Conservation (phyloP, 1,139 yeast species). For the Taphrina wiesneri region DNA sequence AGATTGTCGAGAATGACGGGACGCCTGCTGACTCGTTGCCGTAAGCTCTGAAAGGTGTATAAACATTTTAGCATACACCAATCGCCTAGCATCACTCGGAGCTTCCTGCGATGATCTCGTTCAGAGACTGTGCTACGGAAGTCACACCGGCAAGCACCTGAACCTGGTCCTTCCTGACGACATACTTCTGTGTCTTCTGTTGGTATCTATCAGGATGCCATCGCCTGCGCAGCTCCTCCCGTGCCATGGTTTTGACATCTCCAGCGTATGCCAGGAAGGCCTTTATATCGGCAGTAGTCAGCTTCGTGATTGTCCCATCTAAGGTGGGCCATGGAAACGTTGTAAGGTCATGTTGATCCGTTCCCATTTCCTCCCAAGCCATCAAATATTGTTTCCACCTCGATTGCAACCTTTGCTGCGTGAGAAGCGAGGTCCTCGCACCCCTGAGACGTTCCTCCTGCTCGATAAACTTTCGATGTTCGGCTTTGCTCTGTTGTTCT, state of each 20-base stretch:
- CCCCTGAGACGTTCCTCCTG: not conserved
- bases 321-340: slow-evolving; percentile 9
- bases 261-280: not conserved
- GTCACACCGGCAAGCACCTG: not conserved
- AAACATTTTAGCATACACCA: not conserved
- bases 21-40: slow-evolving; percentile 24
- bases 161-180: not conserved
- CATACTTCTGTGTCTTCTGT: not conserved
- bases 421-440: not conserved
- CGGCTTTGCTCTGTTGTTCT: not conserved
- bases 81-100: not conserved
- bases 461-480: not conserved
- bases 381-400: slow-evolving; percentile 5
- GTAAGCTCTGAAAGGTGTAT: not conserved
- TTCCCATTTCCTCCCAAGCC: not conserved
- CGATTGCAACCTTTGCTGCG: not conserved
- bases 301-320: not conserved
- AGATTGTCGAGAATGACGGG: slow-evolving; percentile 27
- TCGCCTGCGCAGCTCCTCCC: slow-evolving; percentile 9
- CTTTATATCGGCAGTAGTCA: not conserved
- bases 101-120: not conserved
- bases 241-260: not conserved
- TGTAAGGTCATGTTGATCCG: not conserved
- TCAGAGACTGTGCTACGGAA: slow-evolving; percentile 6
- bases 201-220: slow-evolving; percentile 21